Percentiles rank a stretch among this genome's conserved stretches.
Evolutionary conservation across 2,329 filamentous ascomycete genomes (phyloP).

Genomic region (Penicillium sp.): DNA sequence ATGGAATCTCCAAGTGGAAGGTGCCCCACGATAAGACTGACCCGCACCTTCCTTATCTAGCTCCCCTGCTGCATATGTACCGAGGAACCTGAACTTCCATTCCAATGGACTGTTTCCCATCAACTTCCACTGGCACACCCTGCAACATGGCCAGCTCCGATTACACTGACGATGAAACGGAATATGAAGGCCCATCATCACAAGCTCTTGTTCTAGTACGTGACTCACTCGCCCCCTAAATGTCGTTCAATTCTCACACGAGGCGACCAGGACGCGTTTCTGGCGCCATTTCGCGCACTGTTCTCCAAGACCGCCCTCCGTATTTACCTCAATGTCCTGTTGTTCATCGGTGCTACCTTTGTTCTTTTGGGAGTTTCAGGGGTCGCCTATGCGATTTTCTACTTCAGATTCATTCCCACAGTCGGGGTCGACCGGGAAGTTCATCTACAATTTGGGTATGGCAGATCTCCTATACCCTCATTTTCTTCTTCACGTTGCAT

Average conservation of each 20-base stretch:
- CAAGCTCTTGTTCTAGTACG: slow-evolving; percentile 18
- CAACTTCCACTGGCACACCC: not conserved
- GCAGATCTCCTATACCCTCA: slow-evolving; percentile 19
- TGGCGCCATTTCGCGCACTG: slow-evolving; percentile 58
- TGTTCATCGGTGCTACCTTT: slow-evolving; percentile 58
- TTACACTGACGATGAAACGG: slow-evolving; percentile 26
- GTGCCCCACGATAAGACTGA: no score
- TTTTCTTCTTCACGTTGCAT: not conserved
- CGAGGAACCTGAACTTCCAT: not conserved
- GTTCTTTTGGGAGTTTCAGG: slow-evolving; percentile 62
- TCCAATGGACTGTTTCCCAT: not conserved
- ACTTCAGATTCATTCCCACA: slow-evolving; percentile 69
- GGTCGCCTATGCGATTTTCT: slow-evolving; percentile 68
- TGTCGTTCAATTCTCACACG: slow-evolving; percentile 21
- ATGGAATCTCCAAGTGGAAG: no score
- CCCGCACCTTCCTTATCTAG: no score
- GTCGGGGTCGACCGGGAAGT: slow-evolving; percentile 65
- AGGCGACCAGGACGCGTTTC: slow-evolving; percentile 57
- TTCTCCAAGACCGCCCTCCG: slow-evolving; percentile 66
- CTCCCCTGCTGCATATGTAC: not conserved
- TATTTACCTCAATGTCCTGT: slow-evolving; percentile 65
- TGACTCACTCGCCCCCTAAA: not conserved
- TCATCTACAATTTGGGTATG: slow-evolving; percentile 69
- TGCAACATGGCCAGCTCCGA: slow-evolving; percentile 26
- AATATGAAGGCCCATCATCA: slow-evolving; percentile 22